A percentile compares a stretch with the other conserved stretches of the same genome.
Evolutionary conservation across 75 land plant species (phyloP).

Genomic region (Azolla pinnata): DNA sequence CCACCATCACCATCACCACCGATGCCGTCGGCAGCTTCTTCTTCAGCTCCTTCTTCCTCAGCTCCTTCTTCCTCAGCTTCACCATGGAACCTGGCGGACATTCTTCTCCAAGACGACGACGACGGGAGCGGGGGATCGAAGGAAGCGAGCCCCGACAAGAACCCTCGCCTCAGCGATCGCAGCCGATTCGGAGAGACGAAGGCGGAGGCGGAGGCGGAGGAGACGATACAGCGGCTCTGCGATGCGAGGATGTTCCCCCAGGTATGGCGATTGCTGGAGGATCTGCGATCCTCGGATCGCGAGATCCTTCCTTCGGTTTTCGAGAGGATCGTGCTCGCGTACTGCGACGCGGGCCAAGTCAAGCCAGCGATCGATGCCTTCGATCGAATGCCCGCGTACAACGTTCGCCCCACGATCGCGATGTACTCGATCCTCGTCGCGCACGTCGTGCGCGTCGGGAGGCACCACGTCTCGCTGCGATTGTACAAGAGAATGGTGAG

Average conservation of each 20-base stretch:
- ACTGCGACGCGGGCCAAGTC: slow-evolving; percentile 51
- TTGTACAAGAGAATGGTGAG: slow-evolving; percentile 11
- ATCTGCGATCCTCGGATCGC: slow-evolving; percentile 26
- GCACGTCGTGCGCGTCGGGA: slow-evolving; percentile 15
- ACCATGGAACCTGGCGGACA: too few relatives aligned
- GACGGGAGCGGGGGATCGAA: too few relatives aligned
- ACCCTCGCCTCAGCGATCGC: too few relatives aligned
- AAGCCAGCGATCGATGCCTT: slow-evolving; percentile 59
- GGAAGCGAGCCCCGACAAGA: too few relatives aligned
- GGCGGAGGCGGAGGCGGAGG: too few relatives aligned
- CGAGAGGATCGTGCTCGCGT: slow-evolving; percentile 50
- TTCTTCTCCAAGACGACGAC: too few relatives aligned
- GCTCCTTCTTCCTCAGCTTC: too few relatives aligned
- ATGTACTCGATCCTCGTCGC: slow-evolving; percentile 17
- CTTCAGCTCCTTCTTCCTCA: too few relatives aligned
- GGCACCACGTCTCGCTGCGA: slow-evolving; percentile 7
- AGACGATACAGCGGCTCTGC: too few relatives aligned
- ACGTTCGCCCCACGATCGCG: slow-evolving; percentile 18
- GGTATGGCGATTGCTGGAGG: slow-evolving; percentile 50
- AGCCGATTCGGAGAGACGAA: too few relatives aligned
- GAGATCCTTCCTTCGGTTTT: slow-evolving; percentile 32
- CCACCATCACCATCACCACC: too few relatives aligned
- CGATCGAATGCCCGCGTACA: slow-evolving; percentile 65
- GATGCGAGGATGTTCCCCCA: slow-evolving; percentile 46
- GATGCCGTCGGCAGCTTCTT: too few relatives aligned